Base-by-base conservation (phyloP, 257 asterid genomes). In the Hygrophila difformis region DNA sequence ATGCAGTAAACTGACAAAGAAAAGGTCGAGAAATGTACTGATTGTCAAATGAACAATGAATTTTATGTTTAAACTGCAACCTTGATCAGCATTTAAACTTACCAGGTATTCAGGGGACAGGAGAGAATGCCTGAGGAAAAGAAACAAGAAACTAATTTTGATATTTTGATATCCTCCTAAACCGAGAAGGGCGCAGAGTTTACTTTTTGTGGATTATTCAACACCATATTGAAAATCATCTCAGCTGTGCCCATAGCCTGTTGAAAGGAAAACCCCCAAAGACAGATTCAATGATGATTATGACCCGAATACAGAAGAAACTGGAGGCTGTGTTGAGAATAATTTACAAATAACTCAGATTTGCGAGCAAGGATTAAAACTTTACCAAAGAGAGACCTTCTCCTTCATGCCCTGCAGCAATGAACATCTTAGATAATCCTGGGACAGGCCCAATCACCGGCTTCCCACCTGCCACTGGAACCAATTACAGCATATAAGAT, bases 381-480 rank as follows among this genome's bases (percentile, higher is more conserved):
- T 23, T 47, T 79, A 89, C 96, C 93, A 85, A 57, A 7, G 93
- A 62, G 47, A 89, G 84, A 37, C 98, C 96, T 82, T 85, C 96
- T 56, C 98, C 98, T 76, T 89, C 98, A 54, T 89, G 98, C n/a
- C 96, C 98, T 23, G 88, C 85, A 12, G 94, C 94, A 62, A 82
- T 26, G 29, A 69, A 77, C 40, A 79, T 64, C 53, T 82, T 89
- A 1, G 92, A 59, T 35, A 70, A 56, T 51, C 88, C 83, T 47
- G 96, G 91, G 54, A 89, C 88, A 11, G 74, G 70, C 42, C 87
- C 87, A 53, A 84, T 82, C 63, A 76, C 78, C 20, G 98, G 98
- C 61, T 77, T 89, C 47, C 94, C 96, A 45, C 75, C 76, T 12
- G 96, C 77, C 86, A 79, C 97, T 84, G 59, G 36, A 62, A 42